Evolutionary conservation across 768 basidiomycete species (phyloP).

Genomic region (Leucosporidium creatinivorum): DNA sequence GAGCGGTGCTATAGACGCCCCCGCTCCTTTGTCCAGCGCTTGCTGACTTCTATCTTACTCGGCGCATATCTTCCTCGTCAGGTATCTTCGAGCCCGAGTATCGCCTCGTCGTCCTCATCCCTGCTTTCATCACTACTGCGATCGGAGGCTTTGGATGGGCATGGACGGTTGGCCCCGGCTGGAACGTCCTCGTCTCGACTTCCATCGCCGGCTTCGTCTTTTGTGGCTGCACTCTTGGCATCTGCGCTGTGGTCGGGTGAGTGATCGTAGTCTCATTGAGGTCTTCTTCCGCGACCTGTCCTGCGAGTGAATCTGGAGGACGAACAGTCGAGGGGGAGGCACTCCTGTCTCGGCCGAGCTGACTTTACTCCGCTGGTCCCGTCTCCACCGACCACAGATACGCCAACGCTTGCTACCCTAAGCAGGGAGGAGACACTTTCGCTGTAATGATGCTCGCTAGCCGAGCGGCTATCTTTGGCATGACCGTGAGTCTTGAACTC

Average conservation of each 20-base stretch:
- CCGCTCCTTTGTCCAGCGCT: too few relatives aligned
- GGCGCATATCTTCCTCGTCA: too few relatives aligned
- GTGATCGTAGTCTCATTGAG: neutral
- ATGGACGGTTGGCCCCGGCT: neutral
- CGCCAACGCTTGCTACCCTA: neutral
- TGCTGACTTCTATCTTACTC: too few relatives aligned
- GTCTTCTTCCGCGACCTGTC: too few relatives aligned
- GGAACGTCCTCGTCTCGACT: constrained; percentile 1
- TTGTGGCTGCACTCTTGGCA: neutral
- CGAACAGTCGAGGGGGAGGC: too few relatives aligned
- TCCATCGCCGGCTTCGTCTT: neutral
- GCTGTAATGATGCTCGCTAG: neutral
- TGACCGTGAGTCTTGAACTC: neutral
- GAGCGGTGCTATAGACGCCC: too few relatives aligned
- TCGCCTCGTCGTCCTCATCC: neutral
- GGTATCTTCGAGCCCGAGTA: neutral
- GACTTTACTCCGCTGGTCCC: too few relatives aligned
- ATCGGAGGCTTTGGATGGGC: neutral
- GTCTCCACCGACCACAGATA: neutral
- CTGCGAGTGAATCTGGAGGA: too few relatives aligned
- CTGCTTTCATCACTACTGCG: neutral
- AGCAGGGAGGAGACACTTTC: neutral
- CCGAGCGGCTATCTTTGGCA: neutral
- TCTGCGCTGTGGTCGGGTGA: neutral
- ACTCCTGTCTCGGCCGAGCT: too few relatives aligned